A percentile compares a stretch with the other conserved stretches of the same genome.
Conservation (phyloP, 164 flowering plant genomes). For the Malania oleifera region DNA sequence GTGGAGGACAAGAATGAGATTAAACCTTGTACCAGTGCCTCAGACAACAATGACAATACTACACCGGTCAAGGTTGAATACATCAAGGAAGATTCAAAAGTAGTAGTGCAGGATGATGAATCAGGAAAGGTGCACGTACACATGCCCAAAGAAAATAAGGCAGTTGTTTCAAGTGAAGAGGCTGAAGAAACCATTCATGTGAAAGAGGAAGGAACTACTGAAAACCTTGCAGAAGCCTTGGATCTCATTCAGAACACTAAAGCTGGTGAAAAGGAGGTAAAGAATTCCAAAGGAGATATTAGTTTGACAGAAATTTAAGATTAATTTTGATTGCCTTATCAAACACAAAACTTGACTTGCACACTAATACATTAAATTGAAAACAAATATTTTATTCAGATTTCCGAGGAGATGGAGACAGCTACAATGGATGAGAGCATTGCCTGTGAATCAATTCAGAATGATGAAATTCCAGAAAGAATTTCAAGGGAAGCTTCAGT, state of each 20-base stretch:
- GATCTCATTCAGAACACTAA: not conserved
- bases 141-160: not conserved
- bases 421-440: too few species aligned
- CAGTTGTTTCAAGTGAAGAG: not conserved
- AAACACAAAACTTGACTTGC: not conserved
- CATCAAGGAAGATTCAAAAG: not conserved
- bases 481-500: too few species aligned
- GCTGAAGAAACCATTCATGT: not conserved
- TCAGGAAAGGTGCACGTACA: not conserved
- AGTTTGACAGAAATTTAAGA: not conserved
- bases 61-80: not conserved
- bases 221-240: not conserved
- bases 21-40: not conserved
- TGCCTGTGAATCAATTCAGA: too few species aligned
- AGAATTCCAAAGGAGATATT: slow-evolving; percentile 16
- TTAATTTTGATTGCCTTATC: not conserved
- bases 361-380: not conserved
- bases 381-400: slow-evolving; percentile 3
- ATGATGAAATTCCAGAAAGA: too few species aligned
- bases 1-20: too few species aligned
- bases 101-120: not conserved
- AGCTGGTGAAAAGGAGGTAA: slow-evolving; percentile 4
- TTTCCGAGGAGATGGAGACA: not conserved
- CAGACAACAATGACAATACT: not conserved
- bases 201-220: not conserved